Conservation (phyloP, 495 filamentous ascomycete genomes). For the Ramalina intermedia region DNA sequence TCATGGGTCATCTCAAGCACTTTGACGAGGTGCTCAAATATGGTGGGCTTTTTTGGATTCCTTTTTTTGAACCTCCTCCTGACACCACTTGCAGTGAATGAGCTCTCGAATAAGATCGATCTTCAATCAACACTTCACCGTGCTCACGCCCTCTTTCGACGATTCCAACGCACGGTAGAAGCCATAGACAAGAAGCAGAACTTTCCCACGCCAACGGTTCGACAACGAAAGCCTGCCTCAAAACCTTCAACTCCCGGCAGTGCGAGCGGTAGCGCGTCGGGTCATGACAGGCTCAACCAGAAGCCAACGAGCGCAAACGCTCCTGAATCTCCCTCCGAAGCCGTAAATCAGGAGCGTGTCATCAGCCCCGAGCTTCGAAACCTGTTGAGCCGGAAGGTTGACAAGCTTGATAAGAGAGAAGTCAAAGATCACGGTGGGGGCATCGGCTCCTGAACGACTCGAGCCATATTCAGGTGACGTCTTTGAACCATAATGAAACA, state of each 20-base stretch:
- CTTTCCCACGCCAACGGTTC: slow-evolving; percentile 51
- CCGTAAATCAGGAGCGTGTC: slow-evolving; percentile 38
- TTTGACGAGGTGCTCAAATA: slow-evolving; percentile 98
- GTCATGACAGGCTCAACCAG: background rate
- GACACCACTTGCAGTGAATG: slow-evolving; percentile 52
- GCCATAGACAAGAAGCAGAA: slow-evolving; percentile 74
- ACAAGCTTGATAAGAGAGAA: slow-evolving; percentile 41
- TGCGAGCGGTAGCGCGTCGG: slow-evolving; percentile 4
- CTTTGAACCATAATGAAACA: too few species aligned
- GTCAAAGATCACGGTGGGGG: slow-evolving; percentile 29
- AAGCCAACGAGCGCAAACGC: background rate
- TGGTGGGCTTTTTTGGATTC: slow-evolving; percentile 36
- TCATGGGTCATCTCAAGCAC: slow-evolving; percentile 84
- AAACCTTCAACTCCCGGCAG: slow-evolving; percentile 17
- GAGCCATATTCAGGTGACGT: too few species aligned
- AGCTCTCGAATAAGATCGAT: slow-evolving; percentile 85
- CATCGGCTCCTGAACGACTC: slow-evolving; percentile 9
- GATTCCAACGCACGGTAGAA: slow-evolving; percentile 76
- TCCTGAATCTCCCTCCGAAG: background rate
- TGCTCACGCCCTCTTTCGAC: slow-evolving; percentile 75
- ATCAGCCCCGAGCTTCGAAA: slow-evolving; percentile 70
- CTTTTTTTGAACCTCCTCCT: slow-evolving; percentile 9
- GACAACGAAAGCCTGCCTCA: slow-evolving; percentile 32
- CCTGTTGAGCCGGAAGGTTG: slow-evolving; percentile 59
- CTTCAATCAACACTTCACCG: slow-evolving; percentile 68